Evolutionary conservation across 305 asterid genomes (phyloP).

Genomic region (Petunia hybrid): DNA sequence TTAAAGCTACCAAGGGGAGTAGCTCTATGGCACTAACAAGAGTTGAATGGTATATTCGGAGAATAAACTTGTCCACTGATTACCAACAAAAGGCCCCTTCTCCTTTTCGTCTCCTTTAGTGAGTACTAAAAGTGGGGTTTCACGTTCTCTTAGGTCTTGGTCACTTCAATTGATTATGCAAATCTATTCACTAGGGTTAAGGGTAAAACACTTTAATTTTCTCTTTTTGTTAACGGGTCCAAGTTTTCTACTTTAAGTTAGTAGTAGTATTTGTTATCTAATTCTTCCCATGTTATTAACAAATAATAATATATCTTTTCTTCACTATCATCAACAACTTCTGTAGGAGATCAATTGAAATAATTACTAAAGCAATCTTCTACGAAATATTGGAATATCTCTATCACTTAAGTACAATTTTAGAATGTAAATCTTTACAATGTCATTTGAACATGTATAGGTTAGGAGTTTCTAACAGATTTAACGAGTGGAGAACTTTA

Average conservation of each 20-base stretch:
- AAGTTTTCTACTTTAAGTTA: not conserved
- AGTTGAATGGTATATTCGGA: constrained; percentile 63
- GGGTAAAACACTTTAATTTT: not conserved
- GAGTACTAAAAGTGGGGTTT: constrained; percentile 22
- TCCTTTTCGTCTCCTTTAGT: not conserved
- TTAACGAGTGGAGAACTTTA: too few species aligned
- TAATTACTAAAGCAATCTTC: too few species aligned
- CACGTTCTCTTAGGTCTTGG: not conserved
- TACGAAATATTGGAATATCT: too few species aligned
- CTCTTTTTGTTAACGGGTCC: constrained; percentile 21
- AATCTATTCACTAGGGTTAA: not conserved
- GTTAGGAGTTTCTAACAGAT: too few species aligned
- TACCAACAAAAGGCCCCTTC: constrained; percentile 30
- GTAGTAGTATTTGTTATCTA: not conserved
- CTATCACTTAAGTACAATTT: too few species aligned
- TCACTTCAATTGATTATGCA: constrained; percentile 16
- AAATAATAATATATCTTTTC: too few species aligned
- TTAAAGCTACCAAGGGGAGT: constrained; percentile 32
- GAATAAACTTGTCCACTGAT: constrained; percentile 71
- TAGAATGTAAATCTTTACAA: too few species aligned
- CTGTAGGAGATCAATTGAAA: too few species aligned
- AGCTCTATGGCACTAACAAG: constrained; percentile 39
- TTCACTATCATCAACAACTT: too few species aligned
- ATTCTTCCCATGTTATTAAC: not conserved
- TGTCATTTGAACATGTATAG: too few species aligned